Evolutionary conservation across 257 asterid species (phyloP).

Genomic region (Nicotiana obtusifolia): DNA sequence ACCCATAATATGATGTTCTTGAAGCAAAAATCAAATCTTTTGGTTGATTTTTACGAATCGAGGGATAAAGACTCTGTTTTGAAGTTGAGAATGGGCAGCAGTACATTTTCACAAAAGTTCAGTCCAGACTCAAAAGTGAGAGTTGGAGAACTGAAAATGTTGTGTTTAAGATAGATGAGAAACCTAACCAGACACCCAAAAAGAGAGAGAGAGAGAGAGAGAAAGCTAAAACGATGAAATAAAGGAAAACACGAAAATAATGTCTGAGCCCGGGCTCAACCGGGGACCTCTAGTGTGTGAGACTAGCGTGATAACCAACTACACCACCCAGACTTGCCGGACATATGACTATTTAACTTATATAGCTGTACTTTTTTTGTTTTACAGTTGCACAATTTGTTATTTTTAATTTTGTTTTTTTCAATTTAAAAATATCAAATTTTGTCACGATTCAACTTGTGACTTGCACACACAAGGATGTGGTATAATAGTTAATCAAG

Average conservation of each 20-base stretch:
- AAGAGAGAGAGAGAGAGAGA: not conserved
- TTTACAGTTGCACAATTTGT: too few species aligned
- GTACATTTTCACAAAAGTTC: not conserved
- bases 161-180: not conserved
- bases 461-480: too few species aligned
- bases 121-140: not conserved
- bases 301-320: constrained; percentile 79
- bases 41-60: constrained; percentile 5
- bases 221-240: not conserved
- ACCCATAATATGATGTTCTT: constrained; percentile 28
- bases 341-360: fast-evolving
- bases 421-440: too few species aligned
- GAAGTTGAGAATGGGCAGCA: constrained; percentile 24
- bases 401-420: too few species aligned
- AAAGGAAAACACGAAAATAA: too few species aligned
- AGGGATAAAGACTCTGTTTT: constrained; percentile 15
- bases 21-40: constrained; percentile 18
- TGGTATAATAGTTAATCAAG: too few species aligned
- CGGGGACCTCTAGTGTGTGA: constrained; percentile 82
- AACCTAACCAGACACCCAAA: not conserved
- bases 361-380: too few species aligned
- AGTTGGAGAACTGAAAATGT: not conserved
- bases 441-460: too few species aligned
- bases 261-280: constrained; percentile 29
- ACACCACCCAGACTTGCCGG: constrained; percentile 53